phyloP scores from a whole-genome alignment of 176 grass and related monocot species.

The Oryza glaberrima region DNA sequence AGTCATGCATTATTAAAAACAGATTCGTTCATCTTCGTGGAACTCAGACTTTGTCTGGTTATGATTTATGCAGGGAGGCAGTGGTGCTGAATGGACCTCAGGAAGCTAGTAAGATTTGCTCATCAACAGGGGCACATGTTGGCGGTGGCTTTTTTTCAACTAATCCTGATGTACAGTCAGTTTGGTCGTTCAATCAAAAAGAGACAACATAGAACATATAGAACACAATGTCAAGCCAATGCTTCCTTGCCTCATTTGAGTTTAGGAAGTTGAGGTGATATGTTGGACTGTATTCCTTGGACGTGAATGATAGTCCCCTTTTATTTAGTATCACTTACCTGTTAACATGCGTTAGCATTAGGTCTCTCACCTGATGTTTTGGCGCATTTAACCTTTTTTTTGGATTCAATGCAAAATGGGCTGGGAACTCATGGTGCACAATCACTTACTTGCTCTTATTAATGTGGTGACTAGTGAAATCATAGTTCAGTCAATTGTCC shows the following conservation, averaged over 20 bases:
- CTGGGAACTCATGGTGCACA: not conserved
- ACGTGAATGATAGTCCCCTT: conserved; percentile 33
- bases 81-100: conserved; percentile 50
- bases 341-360: conserved; percentile 35
- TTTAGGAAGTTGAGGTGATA: conserved; percentile 44
- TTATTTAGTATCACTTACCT: conserved; percentile 43
- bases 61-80: conserved; percentile 51
- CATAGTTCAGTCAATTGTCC: not conserved
- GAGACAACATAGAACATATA: conserved; percentile 53
- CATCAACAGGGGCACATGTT: conserved; percentile 33
- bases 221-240: conserved; percentile 38
- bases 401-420: conserved; percentile 39
- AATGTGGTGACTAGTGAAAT: not conserved
- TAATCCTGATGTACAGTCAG: conserved; percentile 70
- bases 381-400: conserved; percentile 6
- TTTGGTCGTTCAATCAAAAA: conserved; percentile 79
- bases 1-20: not conserved
- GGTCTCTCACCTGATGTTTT: conserved; percentile 26
- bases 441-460: not conserved
- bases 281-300: conserved; percentile 49
- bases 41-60: conserved; percentile 5
- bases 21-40: not conserved
- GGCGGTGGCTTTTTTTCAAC: conserved; percentile 65
- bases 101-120: conserved; percentile 50
- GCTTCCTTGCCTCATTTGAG: conserved; percentile 43